Evolutionary conservation across 768 basidiomycete species (phyloP).

Genomic region (Rubroboletus satanas): DNA sequence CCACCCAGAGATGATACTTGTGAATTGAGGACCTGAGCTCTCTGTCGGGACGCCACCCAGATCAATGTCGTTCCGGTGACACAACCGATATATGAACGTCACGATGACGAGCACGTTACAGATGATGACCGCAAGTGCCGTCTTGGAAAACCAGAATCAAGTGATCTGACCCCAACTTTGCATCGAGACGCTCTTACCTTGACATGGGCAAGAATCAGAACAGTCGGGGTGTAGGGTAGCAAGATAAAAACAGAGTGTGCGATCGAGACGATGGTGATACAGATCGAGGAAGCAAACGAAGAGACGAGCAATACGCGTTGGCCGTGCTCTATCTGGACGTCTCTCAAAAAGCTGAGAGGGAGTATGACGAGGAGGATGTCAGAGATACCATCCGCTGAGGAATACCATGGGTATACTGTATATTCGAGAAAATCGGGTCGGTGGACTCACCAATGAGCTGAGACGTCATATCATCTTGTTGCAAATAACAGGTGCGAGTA

Average conservation of each 20-base stretch:
- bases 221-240: background rate
- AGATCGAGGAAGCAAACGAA: slow-evolving; percentile 11
- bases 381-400: slow-evolving; percentile 12
- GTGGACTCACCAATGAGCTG: slow-evolving; percentile 1
- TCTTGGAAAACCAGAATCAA: slow-evolving; percentile 1
- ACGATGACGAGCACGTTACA: slow-evolving; percentile 10
- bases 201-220: slow-evolving; percentile 6
- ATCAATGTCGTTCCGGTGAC: background rate
- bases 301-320: slow-evolving; percentile 4
- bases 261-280: slow-evolving; percentile 10
- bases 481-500: background rate
- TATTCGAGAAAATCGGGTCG: background rate
- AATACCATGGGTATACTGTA: background rate
- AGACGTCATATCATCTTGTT: background rate
- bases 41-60: background rate
- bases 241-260: slow-evolving; percentile 4
- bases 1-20: background rate
- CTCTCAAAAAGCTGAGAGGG: slow-evolving; percentile 1
- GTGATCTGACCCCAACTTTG: background rate
- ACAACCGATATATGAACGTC: slow-evolving; percentile 6
- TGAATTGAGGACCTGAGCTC: background rate
- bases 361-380: slow-evolving; percentile 6
- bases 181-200: background rate
- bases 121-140: slow-evolving; percentile 11
- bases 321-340: background rate